Base-by-base conservation (phyloP, 164 flowering plant species). In the Umbellularia californica region DNA sequence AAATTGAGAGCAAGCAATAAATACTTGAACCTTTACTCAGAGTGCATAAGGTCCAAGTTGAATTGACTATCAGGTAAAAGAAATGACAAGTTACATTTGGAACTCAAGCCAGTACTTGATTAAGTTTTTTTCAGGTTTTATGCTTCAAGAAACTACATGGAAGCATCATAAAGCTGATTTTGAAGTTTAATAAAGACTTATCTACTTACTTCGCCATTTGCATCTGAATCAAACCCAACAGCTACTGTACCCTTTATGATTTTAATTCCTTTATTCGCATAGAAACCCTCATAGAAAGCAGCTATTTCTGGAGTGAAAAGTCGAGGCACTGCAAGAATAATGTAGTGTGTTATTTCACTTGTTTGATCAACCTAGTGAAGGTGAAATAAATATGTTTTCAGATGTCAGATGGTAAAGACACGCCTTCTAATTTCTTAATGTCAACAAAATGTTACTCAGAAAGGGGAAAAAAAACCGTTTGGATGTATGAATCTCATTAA, bases 191-290 rank as follows among this genome's bases (percentile, higher is more conserved):
- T 2, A 22, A n/a, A 20, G 33, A 63, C 41, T 52, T 55, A 24
- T 73, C 60, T 73, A 72, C 82, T 76, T 79, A 89, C 99, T 87
- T 91, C 96, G 78, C 97, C 98, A 82, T 83, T 81, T 63, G 85
- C 83, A 77, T 91, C 74, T 17, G 93, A 65, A 68, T 79, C 88
- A 79, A 96, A 94, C 15, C 98, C 98, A 78, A 80, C 89, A 17
- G 97, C 98, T 66, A 91, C 97, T 20, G 99, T 92, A 75, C 99
- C 99, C 85, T 96, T 96, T 33, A 94, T 82, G 65, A 96, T 89
- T 20, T 88, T 86, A 72, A 96, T 67, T 79, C 98, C 97, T 80
- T 96, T 96, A 52, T 88, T 88, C 55, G 90, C 84, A 84, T 94
- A 96, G 74, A 88, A 92, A 70, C 90, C 90, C 87, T 96, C 99